A percentile compares a stretch with the other conserved stretches of the same genome.
These are phyloP conservation scores for Craterostigma plantagineum DNA, from an alignment of 257 asterid species.

Conservation along the genomic window DNA sequence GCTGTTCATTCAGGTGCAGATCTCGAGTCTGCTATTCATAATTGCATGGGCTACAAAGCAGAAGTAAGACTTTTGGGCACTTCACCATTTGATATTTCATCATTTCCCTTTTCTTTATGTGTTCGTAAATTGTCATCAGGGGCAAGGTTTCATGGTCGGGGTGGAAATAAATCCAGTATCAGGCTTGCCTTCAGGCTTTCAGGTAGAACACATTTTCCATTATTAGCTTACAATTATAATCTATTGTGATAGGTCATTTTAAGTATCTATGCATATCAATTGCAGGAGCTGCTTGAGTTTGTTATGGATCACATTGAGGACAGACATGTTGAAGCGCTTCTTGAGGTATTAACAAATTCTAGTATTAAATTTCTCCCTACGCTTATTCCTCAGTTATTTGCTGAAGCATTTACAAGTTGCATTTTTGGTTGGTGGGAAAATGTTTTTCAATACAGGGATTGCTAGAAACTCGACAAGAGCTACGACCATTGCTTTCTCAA, in stretches of 20 bases:
- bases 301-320: constrained; percentile 71
- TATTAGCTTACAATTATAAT: neutral
- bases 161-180: constrained; percentile 88
- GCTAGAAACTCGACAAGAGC: constrained; percentile 95
- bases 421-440: neutral
- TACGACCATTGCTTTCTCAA: constrained; percentile 70
- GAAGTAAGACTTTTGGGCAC: constrained; percentile 36
- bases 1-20: constrained; percentile 99
- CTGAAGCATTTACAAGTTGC: too few relatives aligned
- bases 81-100: neutral
- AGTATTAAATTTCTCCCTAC: too few relatives aligned
- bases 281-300: constrained; percentile 77
- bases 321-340: constrained; percentile 74
- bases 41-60: constrained; percentile 83
- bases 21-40: constrained; percentile 85
- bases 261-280: too few relatives aligned
- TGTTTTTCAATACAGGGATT: constrained; percentile 31
- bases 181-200: constrained; percentile 89
- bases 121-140: constrained; percentile 31
- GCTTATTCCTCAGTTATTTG: too few relatives aligned
- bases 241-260: too few relatives aligned
- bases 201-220: constrained; percentile 25
- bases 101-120: constrained; percentile 8
- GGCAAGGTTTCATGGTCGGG: constrained; percentile 99
- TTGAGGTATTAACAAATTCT: constrained; percentile 49